Conservation (phyloP, 371 early-diverging fungal genomes). For the Funneliformis caledonium region DNA sequence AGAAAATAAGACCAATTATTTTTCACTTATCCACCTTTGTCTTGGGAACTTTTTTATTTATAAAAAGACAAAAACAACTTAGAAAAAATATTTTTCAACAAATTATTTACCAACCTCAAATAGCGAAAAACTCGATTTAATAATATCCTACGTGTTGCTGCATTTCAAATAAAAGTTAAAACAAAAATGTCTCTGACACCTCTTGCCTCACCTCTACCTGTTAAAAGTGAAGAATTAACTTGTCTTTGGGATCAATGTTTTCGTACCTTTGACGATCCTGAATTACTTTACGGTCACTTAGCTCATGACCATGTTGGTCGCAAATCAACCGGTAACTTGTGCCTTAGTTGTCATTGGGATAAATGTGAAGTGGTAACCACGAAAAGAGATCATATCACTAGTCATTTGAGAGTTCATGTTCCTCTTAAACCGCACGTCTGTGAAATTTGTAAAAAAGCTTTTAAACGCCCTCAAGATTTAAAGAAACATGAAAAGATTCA, state of each 20-base stretch:
- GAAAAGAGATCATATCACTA: conserved; percentile 95
- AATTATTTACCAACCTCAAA: too few relatives aligned
- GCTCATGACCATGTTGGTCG: conserved; percentile 91
- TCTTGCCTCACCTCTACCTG: conserved; percentile 35
- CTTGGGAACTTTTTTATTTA: not conserved
- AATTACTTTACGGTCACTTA: conserved; percentile 82
- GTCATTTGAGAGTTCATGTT: conserved; percentile 90
- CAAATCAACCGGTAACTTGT: conserved; percentile 84
- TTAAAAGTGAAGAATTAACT: conserved; percentile 43
- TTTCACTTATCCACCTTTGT: not conserved
- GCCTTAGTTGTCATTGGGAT: conserved; percentile 88
- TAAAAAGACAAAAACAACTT: not conserved
- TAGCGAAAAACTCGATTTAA: not conserved
- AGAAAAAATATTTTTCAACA: not conserved
- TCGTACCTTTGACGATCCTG: conserved; percentile 71
- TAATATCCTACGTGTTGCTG: not conserved
- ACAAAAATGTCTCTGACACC: conserved; percentile 26
- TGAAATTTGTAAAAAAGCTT: conserved; percentile 78
- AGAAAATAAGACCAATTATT: not conserved
- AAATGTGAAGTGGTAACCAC: conserved; percentile 72
- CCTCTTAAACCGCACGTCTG: conserved; percentile 90
- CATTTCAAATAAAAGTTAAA: not conserved
- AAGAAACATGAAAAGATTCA: conserved; percentile 93
- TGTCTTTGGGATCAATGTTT: conserved; percentile 62
- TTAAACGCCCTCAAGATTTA: conserved; percentile 93